Base-by-base conservation (phyloP, 768 basidiomycete genomes). In the Panaeolus cyanescens region DNA sequence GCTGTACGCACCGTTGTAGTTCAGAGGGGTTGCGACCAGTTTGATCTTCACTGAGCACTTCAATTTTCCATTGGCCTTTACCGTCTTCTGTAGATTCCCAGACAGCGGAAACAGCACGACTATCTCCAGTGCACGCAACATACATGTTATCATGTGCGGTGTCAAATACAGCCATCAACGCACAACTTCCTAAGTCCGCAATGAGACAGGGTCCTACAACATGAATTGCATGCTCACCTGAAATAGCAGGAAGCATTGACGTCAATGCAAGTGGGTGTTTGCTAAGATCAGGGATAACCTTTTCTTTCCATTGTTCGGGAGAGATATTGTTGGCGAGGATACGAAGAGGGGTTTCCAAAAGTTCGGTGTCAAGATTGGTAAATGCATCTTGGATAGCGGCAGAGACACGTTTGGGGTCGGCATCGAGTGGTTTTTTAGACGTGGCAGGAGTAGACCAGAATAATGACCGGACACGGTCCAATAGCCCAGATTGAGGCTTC, bases 1-100 rank as follows among this genome's bases (percentile, higher is more conserved):
- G 15, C 9, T 55, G 15, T 54, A 69, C 79, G 55, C 67, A 95
- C 96, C 95, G 85, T 72, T 83, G 83, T 25, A 90, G 77, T 75
- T 99, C 97, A 50, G 85, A 89, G 15, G 85, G 87, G 71, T 95
- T 98, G 65, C 93, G 86, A 36, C 95, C 97, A 6, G 96, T 98
- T 79, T 98, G 96, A 70, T 99, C 97, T 73, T 98, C 95, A 30
- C 86, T 93, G 63, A 99, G 80, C n/a, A 93, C 93, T 71, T 97
- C 94, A 31, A 95, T 91, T 50, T 88, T 85, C 97, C 97, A 99
- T 56, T 79, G 81, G 10, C 92, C 92, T 56, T 81, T 77, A 3
- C 86, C 88, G 63, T 88, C 84, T 2, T 72, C 74, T 4, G 82
- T 81, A 55, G 85, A 83, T 64, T 93, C 88, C 91, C 92, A 96